Evolutionary conservation across 768 basidiomycete genomes (phyloP), one percentile per base, ranked within the genome.

Genomic region (Lactifluus rugatus): DNA sequence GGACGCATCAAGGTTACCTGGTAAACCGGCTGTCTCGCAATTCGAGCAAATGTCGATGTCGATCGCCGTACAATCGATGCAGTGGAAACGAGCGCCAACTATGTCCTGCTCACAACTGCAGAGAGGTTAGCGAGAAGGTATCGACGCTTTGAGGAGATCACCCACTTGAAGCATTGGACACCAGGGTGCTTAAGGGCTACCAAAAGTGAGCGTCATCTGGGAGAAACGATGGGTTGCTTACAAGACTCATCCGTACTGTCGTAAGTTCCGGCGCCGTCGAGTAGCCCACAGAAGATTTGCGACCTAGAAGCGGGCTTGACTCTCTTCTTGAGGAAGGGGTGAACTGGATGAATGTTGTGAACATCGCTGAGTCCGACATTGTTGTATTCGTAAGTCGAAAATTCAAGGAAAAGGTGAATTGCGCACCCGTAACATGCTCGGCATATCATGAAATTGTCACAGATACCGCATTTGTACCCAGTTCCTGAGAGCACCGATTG

Each of bases 61-160:
- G 31, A 36, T 49, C 17, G 31, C 39, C 41, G 39, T 44, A 68
- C 94, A 97, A 21, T 90, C 83, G 10, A 89, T 89, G 66, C 94
- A 97, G 66, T 93, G 94, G 71, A 93, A 96, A 4, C 90, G 81
- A 16, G 93, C 90, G 17, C 94, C 94, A 25, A 94, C 80, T 62
- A 97, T 94, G 63, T 93, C 91, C 63, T 85, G 83, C 58, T 88
- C 73, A 68, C 93, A 97, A 65, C 93, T 93, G 32, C 25, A 14
- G 10, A 16, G 5, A 5, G n/a, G 65, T 19, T 49, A 48, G 46
- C 3, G 11, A 34, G 8, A n/a, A 21, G 26, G 26, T 28, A 32
- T 66, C 19, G 53, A 28, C 11, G 19, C 6, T n/a, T 39, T 8
- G n/a, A n/a, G 2, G 41, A 9, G 25, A 47, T 13, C n/a, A 56